These are phyloP conservation scores for Oehlia diaphana DNA, from an alignment of 192 early-diverging fungal genomes.

Conservation along the genomic window DNA sequence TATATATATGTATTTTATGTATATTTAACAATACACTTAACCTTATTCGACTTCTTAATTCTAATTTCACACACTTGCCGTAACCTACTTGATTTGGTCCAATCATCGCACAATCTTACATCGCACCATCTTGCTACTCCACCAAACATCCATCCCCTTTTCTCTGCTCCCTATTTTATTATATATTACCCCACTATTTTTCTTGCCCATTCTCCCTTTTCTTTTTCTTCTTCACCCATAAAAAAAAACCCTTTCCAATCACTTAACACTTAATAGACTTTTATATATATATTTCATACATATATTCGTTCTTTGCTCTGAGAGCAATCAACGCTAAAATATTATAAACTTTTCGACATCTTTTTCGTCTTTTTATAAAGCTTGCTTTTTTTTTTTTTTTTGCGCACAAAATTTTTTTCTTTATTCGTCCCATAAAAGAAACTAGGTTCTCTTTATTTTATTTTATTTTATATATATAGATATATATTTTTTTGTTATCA, in stretches of 20 bases:
- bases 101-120: neutral
- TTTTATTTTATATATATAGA: neutral
- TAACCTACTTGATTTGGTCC: neutral
- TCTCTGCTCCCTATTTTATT: conserved; percentile 1
- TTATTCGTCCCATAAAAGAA: neutral
- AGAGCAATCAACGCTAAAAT: conserved; percentile 24
- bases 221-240: neutral
- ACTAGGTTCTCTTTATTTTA: neutral
- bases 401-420: neutral
- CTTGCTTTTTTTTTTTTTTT: too few species aligned
- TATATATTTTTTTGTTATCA: neutral
- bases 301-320: conserved; percentile 23
- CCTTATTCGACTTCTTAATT: neutral
- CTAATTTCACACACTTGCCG: too few species aligned
- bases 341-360: neutral
- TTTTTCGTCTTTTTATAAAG: neutral
- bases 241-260: neutral
- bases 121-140: neutral
- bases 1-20: neutral
- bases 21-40: neutral
- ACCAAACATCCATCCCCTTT: neutral
- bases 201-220: neutral
- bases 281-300: conserved; percentile 7
- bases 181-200: conserved; percentile 13
- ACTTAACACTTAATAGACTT: conserved; percentile 12